A percentile compares a stretch with the other conserved stretches of the same genome.
Conservation (phyloP, 2,329 filamentous ascomycete genomes). For the Biscogniauxia marginata region DNA sequence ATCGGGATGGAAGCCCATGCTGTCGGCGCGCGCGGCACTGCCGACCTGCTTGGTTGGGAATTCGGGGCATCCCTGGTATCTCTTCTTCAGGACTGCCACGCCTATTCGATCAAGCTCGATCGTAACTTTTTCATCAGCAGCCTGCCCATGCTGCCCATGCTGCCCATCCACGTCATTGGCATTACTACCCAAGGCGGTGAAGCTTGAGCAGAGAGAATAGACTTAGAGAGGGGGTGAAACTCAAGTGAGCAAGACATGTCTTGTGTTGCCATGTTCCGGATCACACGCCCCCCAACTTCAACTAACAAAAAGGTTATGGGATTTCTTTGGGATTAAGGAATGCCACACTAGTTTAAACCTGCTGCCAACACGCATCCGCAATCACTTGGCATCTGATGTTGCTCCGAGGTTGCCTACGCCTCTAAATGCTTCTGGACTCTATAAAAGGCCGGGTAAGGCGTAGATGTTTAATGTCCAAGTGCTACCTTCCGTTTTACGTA, state of each 20-base stretch:
- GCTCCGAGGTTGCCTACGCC: background rate
- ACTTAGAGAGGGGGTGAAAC: background rate
- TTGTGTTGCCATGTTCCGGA: background rate
- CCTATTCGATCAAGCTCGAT: background rate
- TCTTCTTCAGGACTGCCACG: background rate
- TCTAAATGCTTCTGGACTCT: background rate
- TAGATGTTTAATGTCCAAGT: background rate
- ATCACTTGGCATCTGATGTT: background rate
- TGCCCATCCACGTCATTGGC: background rate
- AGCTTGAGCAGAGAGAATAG: background rate
- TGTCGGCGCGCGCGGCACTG: background rate
- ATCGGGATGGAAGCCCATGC: background rate
- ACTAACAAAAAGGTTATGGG: background rate
- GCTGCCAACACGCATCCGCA: background rate
- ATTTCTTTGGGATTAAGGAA: background rate
- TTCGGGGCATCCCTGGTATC: background rate
- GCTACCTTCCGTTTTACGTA: background rate
- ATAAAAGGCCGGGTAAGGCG: background rate
- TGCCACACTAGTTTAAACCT: background rate
- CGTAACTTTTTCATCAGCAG: background rate
- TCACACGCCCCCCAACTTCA: background rate
- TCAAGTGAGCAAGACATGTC: slow-evolving; percentile 2
- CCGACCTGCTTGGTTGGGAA: background rate
- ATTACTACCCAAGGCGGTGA: background rate
- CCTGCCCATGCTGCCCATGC: too few relatives aligned